A percentile compares a stretch with the other conserved stretches of the same genome.
phyloP scores from a whole-genome alignment of 148 eudicot species.

The Persicaria tinctoria region DNA sequence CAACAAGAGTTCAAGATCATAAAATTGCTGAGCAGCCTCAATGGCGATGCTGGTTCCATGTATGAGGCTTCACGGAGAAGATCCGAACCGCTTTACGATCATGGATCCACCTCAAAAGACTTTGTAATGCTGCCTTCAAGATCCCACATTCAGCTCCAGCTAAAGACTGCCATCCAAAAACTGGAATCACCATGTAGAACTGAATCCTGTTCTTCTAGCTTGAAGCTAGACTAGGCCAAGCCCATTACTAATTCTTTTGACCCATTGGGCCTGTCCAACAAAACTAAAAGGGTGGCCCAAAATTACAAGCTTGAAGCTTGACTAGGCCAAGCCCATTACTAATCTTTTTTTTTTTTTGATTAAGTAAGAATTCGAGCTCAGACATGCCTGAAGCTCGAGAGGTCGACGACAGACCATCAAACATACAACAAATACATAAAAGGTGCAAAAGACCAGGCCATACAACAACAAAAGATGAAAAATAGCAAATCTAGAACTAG shows the following conservation, averaged over 20 bases:
- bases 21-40: slow-evolving; percentile 30
- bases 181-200: slow-evolving; percentile 19
- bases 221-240: neutral
- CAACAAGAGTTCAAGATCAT: slow-evolving; percentile 54
- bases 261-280: no score
- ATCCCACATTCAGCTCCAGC: slow-evolving; percentile 34
- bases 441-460: no score
- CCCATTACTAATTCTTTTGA: neutral
- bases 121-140: slow-evolving; percentile 42
- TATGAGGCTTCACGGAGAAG: slow-evolving; percentile 43
- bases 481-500: no score
- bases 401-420: no score
- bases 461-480: no score
- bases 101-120: slow-evolving; percentile 71
- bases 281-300: no score
- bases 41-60: slow-evolving; percentile 68
- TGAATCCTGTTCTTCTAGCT: neutral
- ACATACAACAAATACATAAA: no score
- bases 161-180: slow-evolving; percentile 35
- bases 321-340: no score
- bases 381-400: no score
- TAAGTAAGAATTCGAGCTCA: no score
- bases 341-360: no score
- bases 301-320: no score
- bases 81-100: slow-evolving; percentile 18